A percentile compares a stretch with the other conserved stretches of the same genome.
Conservation (phyloP, 2,329 filamentous ascomycete genomes). For the Trichoderma sp. region DNA sequence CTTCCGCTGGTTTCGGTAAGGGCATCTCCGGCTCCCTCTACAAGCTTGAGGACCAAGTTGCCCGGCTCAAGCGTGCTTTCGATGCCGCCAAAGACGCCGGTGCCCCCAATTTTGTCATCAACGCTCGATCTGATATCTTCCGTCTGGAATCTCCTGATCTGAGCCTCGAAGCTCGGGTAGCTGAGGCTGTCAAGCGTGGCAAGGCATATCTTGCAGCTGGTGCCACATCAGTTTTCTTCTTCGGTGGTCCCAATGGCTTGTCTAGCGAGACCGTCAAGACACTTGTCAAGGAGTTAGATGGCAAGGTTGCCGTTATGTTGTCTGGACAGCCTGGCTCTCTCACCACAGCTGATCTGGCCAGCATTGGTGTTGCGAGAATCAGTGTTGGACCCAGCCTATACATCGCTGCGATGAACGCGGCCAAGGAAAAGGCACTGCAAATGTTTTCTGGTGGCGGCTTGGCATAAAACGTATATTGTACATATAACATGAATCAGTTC, state of each 20-base stretch:
- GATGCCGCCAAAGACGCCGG: conserved; percentile 45
- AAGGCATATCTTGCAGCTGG: conserved; percentile 57
- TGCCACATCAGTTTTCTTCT: conserved; percentile 60
- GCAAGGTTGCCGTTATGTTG: conserved; percentile 49
- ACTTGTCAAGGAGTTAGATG: conserved; percentile 48
- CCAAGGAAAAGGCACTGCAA: conserved; percentile 35
- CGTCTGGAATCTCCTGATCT: conserved; percentile 32
- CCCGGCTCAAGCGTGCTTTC: conserved; percentile 45
- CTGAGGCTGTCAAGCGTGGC: conserved; percentile 53
- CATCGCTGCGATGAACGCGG: conserved; percentile 39
- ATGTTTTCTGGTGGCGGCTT: conserved; percentile 31
- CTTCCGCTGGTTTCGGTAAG: conserved; percentile 35
- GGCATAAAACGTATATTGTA: neutral
- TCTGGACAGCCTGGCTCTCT: conserved; percentile 38
- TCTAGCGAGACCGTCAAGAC: conserved; percentile 45
- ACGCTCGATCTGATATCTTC: conserved; percentile 57
- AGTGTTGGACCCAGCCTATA: conserved; percentile 53
- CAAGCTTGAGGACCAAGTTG: conserved; percentile 45
- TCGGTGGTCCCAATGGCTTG: conserved; percentile 49
- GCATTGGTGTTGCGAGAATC: conserved; percentile 54
- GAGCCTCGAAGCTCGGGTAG: conserved; percentile 37
- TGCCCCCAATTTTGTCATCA: conserved; percentile 55
- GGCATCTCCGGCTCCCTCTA: conserved; percentile 35
- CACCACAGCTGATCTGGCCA: conserved; percentile 43
- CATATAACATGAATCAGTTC: neutral